Percentiles rank a stretch among this genome's conserved stretches.
phyloP scores from a whole-genome alignment of 352 stramenopile genomes.

The Globisporangium uncinulatum region DNA sequence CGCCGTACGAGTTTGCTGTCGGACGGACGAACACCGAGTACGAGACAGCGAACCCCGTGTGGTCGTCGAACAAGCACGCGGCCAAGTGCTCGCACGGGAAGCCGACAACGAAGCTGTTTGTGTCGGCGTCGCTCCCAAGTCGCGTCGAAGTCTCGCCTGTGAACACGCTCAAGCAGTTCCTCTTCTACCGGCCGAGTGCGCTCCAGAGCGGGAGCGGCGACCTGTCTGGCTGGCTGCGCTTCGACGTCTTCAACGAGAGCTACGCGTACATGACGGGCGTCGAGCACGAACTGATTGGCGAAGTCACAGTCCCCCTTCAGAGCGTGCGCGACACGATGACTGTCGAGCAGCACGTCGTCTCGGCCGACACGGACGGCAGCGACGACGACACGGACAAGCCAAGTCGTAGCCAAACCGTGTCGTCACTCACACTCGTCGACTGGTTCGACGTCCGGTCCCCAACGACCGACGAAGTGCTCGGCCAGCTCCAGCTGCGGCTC shows the following conservation, averaged over 20 bases:
- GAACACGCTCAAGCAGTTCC: conserved; percentile 71
- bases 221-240: conserved; percentile 57
- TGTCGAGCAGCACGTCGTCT: conserved; percentile 50
- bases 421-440: conserved; percentile 64
- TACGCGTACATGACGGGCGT: conserved; percentile 77
- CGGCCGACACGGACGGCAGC: conserved; percentile 22
- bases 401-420: conserved; percentile 32
- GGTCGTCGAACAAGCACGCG: conserved; percentile 61
- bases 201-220: conserved; percentile 21
- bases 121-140: conserved; percentile 47
- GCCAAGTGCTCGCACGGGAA: conserved; percentile 62
- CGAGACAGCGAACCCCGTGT: conserved; percentile 56
- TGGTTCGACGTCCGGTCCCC: conserved; percentile 73
- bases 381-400: conserved; percentile 15
- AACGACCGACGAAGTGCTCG: conserved; percentile 49
- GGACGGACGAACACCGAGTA: conserved; percentile 87
- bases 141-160: conserved; percentile 55
- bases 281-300: conserved; percentile 66
- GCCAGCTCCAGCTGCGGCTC: conserved; percentile 69
- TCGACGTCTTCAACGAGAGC: conserved; percentile 71
- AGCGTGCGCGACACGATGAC: conserved; percentile 60
- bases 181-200: conserved; percentile 56
- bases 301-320: conserved; percentile 67
- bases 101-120: conserved; percentile 52
- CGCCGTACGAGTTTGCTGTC: conserved; percentile 45